Evolutionary conservation across 1,284 basidiomycete species (phyloP).

Genomic region (Ganoderma lucidum): DNA sequence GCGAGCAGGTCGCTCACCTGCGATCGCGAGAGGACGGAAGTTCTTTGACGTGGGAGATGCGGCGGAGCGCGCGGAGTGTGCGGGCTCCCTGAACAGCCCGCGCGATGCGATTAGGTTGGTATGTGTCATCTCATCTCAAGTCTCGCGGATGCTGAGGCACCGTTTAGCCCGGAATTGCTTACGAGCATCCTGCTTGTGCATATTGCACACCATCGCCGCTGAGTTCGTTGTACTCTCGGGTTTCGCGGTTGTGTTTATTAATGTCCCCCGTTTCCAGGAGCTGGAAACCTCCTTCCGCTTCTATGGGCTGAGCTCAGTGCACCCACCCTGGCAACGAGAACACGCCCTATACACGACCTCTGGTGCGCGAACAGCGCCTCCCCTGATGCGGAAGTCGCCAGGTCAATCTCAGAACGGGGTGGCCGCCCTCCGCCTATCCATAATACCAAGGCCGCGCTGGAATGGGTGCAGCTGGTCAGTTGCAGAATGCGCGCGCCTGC

Average conservation of each 20-base stretch:
- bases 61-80: background rate
- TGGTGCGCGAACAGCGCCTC: background rate
- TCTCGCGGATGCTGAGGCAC: background rate
- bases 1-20: background rate
- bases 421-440: background rate
- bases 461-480: background rate
- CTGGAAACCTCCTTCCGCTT: background rate
- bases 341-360: background rate
- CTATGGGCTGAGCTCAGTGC: background rate
- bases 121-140: background rate
- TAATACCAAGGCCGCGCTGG: background rate
- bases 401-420: background rate
- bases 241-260: background rate
- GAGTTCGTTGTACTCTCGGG: background rate
- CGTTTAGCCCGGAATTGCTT: background rate
- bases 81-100: background rate
- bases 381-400: background rate
- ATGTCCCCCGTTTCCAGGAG: background rate
- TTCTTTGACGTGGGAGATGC: slow-evolving; percentile 1
- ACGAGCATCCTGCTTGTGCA: background rate
- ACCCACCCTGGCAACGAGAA: background rate
- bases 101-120: background rate
- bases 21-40: background rate
- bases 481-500: background rate
- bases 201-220: background rate